Conservation (phyloP, 352 stramenopile genomes). For the Globisporangium carolinianum region DNA sequence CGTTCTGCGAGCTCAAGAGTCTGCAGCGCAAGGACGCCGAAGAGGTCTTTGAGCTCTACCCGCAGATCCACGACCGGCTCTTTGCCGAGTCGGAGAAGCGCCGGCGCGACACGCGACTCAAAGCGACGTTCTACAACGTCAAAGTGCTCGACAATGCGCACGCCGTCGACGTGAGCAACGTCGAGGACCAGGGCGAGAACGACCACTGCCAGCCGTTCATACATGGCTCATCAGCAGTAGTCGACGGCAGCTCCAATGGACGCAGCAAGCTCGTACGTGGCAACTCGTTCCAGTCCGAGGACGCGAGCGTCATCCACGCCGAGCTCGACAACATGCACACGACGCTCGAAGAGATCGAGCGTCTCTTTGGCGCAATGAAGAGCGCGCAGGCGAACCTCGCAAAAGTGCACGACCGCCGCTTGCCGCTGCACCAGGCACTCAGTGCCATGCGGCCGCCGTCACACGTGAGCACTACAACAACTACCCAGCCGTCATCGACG, state of each 20-base stretch:
- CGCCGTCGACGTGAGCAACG: slow-evolving; percentile 43
- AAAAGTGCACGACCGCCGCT: slow-evolving; percentile 30
- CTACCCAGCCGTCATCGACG: background rate
- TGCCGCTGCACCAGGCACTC: slow-evolving; percentile 34
- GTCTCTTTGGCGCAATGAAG: slow-evolving; percentile 30
- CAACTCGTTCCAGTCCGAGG: slow-evolving; percentile 43
- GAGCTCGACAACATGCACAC: slow-evolving; percentile 43
- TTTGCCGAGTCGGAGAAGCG: slow-evolving; percentile 53
- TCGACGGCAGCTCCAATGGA: slow-evolving; percentile 6
- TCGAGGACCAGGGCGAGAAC: slow-evolving; percentile 25
- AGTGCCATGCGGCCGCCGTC: slow-evolving; percentile 7
- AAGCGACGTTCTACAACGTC: slow-evolving; percentile 42
- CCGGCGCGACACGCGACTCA: slow-evolving; percentile 33
- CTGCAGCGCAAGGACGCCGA: slow-evolving; percentile 40
- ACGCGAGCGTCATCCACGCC: slow-evolving; percentile 28
- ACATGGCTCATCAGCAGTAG: slow-evolving; percentile 12
- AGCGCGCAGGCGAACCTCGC: slow-evolving; percentile 28
- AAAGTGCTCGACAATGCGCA: slow-evolving; percentile 68
- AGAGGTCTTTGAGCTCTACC: slow-evolving; percentile 52
- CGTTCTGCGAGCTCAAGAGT: slow-evolving; percentile 57
- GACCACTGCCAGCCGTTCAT: slow-evolving; percentile 29
- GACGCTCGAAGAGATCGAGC: slow-evolving; percentile 37
- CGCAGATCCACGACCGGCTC: slow-evolving; percentile 47
- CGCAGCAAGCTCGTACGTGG: slow-evolving; percentile 16
- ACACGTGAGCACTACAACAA: background rate